These are phyloP conservation scores for Lyophyllum decastes DNA, from an alignment of 768 basidiomycete species.

Conservation along the genomic window DNA sequence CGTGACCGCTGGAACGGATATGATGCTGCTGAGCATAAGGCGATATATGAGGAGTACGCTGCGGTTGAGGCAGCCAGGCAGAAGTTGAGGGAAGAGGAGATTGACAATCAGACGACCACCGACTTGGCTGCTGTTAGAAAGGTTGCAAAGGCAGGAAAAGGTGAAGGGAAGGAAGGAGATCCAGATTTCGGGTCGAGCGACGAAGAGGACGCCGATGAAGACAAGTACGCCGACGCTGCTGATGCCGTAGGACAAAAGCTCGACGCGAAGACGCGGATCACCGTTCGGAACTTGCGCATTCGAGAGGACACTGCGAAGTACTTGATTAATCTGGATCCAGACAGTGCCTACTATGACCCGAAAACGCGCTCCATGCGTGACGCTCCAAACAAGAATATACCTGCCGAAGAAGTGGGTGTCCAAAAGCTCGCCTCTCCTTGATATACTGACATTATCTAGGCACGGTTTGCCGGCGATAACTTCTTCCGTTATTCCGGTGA, in stretches of 20 bases:
- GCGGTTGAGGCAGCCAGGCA: constrained; percentile 90
- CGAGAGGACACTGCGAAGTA: constrained; percentile 99
- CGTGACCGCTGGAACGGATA: constrained; percentile 99
- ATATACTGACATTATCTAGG: constrained; percentile 40
- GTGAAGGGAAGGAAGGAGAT: constrained; percentile 70
- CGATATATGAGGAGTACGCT: constrained; percentile 90
- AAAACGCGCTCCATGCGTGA: constrained; percentile 99
- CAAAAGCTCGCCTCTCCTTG: constrained; percentile 1
- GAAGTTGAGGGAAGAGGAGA: constrained; percentile 92
- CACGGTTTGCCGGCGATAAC: constrained; percentile 94
- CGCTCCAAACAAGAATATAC: constrained; percentile 76
- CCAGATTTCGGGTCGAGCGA: constrained; percentile 96
- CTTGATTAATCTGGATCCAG: constrained; percentile 92
- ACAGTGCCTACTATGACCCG: constrained; percentile 97
- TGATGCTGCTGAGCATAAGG: constrained; percentile 83
- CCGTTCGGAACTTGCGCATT: constrained; percentile 96
- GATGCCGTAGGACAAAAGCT: constrained; percentile 98
- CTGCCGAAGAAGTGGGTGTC: constrained; percentile 81
- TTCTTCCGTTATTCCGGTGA: constrained; percentile 91
- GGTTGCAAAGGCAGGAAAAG: constrained; percentile 88
- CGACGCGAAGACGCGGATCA: constrained; percentile 97
- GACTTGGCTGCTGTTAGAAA: constrained; percentile 90
- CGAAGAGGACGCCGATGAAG: constrained; percentile 94
- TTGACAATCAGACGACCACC: constrained; percentile 95
- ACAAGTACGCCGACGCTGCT: constrained; percentile 97